Conservation (phyloP, 106 monocot genomes). For the Hemerocallis citrina region DNA sequence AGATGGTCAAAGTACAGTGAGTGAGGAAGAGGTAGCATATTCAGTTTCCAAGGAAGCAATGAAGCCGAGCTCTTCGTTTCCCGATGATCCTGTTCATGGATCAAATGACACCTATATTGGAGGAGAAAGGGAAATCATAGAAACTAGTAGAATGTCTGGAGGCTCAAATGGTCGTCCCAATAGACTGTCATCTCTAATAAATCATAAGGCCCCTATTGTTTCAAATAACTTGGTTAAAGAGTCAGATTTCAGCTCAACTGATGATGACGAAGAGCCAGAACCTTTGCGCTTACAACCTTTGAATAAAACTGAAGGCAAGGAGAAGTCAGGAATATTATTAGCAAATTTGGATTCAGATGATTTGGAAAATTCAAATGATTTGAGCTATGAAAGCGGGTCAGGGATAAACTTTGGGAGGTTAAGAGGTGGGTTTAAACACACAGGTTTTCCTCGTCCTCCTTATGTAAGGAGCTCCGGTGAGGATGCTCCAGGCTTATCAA, state of each 20-base stretch:
- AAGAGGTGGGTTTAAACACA: slow-evolving; percentile 46
- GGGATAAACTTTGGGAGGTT: slow-evolving; percentile 3
- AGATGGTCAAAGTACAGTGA: no score
- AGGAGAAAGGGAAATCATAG: not conserved
- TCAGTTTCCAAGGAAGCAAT: slow-evolving; percentile 2
- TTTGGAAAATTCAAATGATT: slow-evolving; percentile 11
- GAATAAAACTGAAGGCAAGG: not conserved
- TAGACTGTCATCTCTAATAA: slow-evolving; percentile 2
- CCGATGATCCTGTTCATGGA: not conserved
- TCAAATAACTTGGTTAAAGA: not conserved
- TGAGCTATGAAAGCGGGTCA: slow-evolving; percentile 2
- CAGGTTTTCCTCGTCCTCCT: no score
- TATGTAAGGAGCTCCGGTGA: no score
- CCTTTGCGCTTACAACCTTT: not conserved
- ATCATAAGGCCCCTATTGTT: not conserved
- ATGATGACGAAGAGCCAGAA: slow-evolving; percentile 10
- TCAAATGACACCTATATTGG: not conserved
- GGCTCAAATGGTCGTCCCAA: not conserved
- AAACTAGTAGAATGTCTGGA: no score
- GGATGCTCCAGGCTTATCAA: no score
- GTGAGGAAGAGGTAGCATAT: slow-evolving; percentile 17
- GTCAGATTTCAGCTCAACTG: not conserved
- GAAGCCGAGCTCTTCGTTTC: slow-evolving; percentile 3
- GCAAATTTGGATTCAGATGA: not conserved
- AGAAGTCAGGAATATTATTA: not conserved